Evolutionary conservation across 2,329 filamentous ascomycete species (phyloP), one percentile per base, ranked within the genome.

Genomic region (Trichoderma breve): DNA sequence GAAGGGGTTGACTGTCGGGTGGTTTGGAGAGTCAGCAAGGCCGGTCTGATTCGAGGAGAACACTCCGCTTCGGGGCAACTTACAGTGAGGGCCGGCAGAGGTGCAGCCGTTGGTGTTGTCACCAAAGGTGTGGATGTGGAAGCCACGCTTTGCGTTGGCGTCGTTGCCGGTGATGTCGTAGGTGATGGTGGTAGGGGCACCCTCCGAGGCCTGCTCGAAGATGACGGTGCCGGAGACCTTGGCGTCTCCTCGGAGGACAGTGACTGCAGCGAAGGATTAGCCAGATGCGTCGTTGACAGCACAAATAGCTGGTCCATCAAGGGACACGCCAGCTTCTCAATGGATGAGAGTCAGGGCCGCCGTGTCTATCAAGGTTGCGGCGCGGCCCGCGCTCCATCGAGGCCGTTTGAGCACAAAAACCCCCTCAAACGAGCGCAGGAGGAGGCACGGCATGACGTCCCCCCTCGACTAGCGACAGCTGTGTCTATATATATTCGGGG

Each of bases 31-130:
- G 75, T 30, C 36, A 53, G 26, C 24, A 53, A 36, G 2, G 9
- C 36, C 9, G 11, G 11, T 14, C 21, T 26, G 5, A 12, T 11
- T 30, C 5, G 21, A 21, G 3, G 18, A 12, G 5, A 18, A 14
- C 6, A 26, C 14, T 26, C 62, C 67, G 36, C 26, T 32, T 64
- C 67, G 47, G 47, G 60, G 15, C 15, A 43, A 86, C 93, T 82
- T 87, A 97, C 94, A 99, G 88, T 99, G 96, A 84, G 96, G 95
- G 70, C 96, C 96, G 77, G 96, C 96, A 77, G 93, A 97, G 77
- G 95, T 98, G 93, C 96, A 99, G 84, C 96, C 96, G 86, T 99
- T 99, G 89, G 96, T 98, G 90, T 98, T 98, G 90, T 98, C 96
- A 83, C 96, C 96, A 81, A 97, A 99, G 84, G 96, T 93, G 88